Evolutionary conservation across 2,329 filamentous ascomycete genomes (phyloP).

Genomic region (Zymoseptoria crescenta): DNA sequence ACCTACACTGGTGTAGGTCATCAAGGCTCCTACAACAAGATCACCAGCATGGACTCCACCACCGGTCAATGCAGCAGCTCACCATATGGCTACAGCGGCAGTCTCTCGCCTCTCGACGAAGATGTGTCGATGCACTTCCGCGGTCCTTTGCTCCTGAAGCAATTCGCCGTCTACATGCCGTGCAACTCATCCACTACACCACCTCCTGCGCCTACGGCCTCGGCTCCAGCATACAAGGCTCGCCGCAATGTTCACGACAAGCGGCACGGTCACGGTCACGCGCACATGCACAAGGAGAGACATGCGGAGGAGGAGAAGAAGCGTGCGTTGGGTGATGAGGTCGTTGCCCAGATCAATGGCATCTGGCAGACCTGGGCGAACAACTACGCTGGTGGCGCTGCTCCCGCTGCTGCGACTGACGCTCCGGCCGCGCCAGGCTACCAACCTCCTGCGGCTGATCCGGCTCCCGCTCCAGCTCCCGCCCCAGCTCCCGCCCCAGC

Average conservation of each 20-base stretch:
- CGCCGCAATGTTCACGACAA: slow-evolving; percentile 21
- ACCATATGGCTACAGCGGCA: slow-evolving; percentile 49
- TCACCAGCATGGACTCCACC: slow-evolving; percentile 51
- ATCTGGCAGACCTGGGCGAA: slow-evolving; percentile 53
- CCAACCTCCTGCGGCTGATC: slow-evolving; percentile 10
- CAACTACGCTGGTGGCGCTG: slow-evolving; percentile 39
- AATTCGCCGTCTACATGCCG: slow-evolving; percentile 61
- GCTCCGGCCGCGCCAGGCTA: slow-evolving; percentile 12
- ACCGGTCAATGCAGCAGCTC: slow-evolving; percentile 50
- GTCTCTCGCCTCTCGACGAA: slow-evolving; percentile 60
- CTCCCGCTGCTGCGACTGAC: slow-evolving; percentile 5
- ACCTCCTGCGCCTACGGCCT: slow-evolving; percentile 13
- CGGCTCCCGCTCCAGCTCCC: slow-evolving; percentile 6
- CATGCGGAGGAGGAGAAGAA: slow-evolving; percentile 31
- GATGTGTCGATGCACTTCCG: slow-evolving; percentile 67
- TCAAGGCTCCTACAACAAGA: slow-evolving; percentile 51
- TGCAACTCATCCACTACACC: slow-evolving; percentile 31
- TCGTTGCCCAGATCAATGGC: slow-evolving; percentile 54
- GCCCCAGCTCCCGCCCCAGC: slow-evolving; percentile 12
- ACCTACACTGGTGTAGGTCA: slow-evolving; percentile 51
- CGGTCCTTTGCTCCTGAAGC: slow-evolving; percentile 58
- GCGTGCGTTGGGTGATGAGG: slow-evolving; percentile 41
- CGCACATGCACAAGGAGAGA: slow-evolving; percentile 39
- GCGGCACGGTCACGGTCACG: slow-evolving; percentile 35
- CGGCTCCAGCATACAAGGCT: slow-evolving; percentile 12